Conservation (phyloP, 768 basidiomycete species). For the Crucibulum laeve region DNA sequence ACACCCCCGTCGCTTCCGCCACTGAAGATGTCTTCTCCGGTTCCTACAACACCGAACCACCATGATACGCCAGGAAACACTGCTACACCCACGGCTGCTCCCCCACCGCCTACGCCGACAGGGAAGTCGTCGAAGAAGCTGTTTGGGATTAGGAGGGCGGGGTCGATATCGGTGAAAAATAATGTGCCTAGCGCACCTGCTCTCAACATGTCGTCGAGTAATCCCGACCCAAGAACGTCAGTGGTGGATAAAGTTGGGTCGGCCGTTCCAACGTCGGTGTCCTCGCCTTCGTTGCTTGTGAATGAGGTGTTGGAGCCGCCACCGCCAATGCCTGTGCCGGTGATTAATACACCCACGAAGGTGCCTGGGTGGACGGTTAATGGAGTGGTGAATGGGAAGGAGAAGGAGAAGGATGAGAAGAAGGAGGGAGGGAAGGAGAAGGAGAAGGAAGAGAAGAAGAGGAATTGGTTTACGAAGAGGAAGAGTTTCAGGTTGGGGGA, state of each 20-base stretch:
- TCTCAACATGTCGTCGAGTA: not conserved
- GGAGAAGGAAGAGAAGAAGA: slow-evolving; percentile 30
- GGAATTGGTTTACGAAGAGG: slow-evolving; percentile 50
- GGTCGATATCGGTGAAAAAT: not conserved
- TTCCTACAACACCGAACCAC: not conserved
- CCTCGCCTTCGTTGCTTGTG: not conserved
- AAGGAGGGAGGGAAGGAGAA: slow-evolving; percentile 22
- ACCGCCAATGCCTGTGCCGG: slow-evolving; percentile 10
- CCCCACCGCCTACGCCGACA: not conserved
- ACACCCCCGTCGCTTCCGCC: not conserved
- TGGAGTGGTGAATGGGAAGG: slow-evolving; percentile 32
- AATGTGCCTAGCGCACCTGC: not conserved
- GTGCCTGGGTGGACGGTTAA: too few relatives aligned
- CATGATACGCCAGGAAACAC: not conserved
- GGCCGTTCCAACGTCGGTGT: not conserved
- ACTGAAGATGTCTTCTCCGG: not conserved
- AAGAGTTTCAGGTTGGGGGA: slow-evolving; percentile 41
- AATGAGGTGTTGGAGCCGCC: not conserved
- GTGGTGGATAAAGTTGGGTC: not conserved
- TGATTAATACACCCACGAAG: too few relatives aligned
- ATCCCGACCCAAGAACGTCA: not conserved
- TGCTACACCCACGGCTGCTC: not conserved
- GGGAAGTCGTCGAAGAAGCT: not conserved
- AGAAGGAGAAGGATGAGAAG: slow-evolving; percentile 34
- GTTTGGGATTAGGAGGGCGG: not conserved